Conservation (phyloP, 495 filamentous ascomycete species). For the Tuber borchii region DNA sequence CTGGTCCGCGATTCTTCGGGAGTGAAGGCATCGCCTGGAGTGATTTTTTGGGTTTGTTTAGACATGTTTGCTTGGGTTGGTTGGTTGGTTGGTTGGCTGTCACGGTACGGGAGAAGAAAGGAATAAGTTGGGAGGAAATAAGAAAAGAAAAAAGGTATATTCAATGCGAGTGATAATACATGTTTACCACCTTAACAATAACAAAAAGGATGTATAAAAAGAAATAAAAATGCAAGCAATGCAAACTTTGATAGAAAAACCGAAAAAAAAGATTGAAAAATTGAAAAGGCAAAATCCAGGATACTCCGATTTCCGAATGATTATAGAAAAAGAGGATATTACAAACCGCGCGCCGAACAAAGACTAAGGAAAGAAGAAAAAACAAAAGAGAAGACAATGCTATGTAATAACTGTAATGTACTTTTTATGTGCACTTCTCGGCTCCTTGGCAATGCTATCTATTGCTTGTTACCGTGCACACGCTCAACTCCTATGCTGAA, state of each 20-base stretch:
- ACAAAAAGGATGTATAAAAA: background rate
- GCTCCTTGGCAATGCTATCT: background rate
- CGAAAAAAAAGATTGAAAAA: background rate
- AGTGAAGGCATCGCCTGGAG: background rate
- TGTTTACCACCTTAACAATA: background rate
- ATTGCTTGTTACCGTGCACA: background rate
- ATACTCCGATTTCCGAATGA: conserved; percentile 7
- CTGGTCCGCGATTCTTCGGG: background rate
- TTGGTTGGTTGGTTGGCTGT: background rate
- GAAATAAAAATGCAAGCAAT: conserved; percentile 4
- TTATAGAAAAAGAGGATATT: conserved; percentile 20
- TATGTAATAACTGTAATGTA: background rate
- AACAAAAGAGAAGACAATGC: background rate
- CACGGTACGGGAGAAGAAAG: background rate
- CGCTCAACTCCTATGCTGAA: background rate
- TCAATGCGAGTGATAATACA: conserved; percentile 1
- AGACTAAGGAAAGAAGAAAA: conserved; percentile 15
- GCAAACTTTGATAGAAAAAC: background rate
- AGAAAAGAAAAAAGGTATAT: conserved; percentile 7
- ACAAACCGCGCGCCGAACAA: conserved; percentile 8
- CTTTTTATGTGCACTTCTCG: background rate
- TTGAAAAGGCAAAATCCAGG: background rate
- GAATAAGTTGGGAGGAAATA: background rate
- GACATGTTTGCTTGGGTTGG: background rate
- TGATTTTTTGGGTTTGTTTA: background rate